These are phyloP conservation scores for Anthracocystis walkeri DNA, from an alignment of 1,284 basidiomycete species.

Conservation along the genomic window DNA sequence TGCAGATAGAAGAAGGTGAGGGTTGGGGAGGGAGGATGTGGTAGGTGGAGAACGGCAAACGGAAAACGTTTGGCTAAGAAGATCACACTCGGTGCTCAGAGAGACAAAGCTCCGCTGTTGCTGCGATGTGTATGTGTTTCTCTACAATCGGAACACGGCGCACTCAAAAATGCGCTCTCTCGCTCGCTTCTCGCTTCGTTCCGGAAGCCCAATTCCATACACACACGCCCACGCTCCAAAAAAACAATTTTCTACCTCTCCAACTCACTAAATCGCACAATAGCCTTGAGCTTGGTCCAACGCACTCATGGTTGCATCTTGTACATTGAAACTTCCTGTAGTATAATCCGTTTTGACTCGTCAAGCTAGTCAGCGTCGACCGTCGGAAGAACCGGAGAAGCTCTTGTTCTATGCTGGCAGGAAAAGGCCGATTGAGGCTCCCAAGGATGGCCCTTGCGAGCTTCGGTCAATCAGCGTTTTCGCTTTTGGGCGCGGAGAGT, in stretches of 20 bases:
- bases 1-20: constrained; percentile 10
- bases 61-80: constrained; percentile 4
- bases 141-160: constrained; percentile 10
- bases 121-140: background rate
- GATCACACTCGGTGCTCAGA: constrained; percentile 1
- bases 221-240: background rate
- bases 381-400: constrained; percentile 1
- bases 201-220: constrained; percentile 7
- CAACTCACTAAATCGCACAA: background rate
- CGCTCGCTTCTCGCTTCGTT: constrained; percentile 7
- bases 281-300: background rate
- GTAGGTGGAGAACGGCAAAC: background rate
- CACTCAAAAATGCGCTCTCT: constrained; percentile 9
- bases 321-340: no score
- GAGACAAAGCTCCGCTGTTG: background rate
- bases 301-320: background rate
- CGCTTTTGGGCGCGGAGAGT: background rate
- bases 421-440: background rate
- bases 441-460: constrained; percentile 13
- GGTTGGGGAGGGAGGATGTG: constrained; percentile 10
- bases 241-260: background rate
- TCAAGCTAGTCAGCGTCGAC: background rate
- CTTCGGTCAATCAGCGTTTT: background rate
- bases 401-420: background rate
- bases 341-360: background rate